Conservation (phyloP, 225 moss, liverwort and hornwort genomes). For the Climacium dendroides region DNA sequence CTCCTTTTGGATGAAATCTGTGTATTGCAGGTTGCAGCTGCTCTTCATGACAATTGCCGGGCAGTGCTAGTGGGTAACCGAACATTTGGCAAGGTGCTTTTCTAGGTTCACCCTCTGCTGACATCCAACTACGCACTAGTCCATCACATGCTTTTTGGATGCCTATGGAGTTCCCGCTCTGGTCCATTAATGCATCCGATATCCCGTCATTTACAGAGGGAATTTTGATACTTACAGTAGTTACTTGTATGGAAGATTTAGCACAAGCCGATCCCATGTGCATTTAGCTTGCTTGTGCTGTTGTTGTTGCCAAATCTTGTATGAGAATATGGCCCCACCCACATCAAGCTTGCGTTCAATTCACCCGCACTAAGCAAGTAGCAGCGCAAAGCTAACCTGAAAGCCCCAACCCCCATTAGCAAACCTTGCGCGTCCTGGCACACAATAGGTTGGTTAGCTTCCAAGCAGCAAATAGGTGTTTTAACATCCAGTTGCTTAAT, state of each 20-base stretch:
- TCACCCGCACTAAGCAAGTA: background rate
- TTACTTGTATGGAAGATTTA: background rate
- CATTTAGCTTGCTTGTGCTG: background rate
- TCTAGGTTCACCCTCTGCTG: background rate
- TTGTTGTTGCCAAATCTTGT: background rate
- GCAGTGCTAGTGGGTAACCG: constrained; percentile 71
- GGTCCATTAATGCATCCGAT: background rate
- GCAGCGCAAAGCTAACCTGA: background rate
- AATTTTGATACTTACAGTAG: background rate
- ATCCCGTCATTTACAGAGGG: background rate
- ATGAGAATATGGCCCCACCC: background rate
- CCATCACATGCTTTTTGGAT: background rate
- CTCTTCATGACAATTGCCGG: constrained; percentile 82
- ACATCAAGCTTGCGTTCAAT: background rate
- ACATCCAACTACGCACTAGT: background rate
- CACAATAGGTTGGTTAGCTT: background rate
- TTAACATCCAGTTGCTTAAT: background rate
- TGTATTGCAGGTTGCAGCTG: constrained; percentile 67
- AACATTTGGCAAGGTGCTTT: constrained; percentile 75
- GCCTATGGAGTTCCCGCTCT: too few relatives aligned
- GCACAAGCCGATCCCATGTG: background rate
- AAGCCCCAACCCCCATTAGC: background rate
- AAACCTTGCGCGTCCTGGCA: background rate
- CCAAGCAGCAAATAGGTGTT: background rate
- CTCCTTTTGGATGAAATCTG: background rate